These are phyloP conservation scores for Podospora pseudoanserina DNA, from an alignment of 495 filamentous ascomycete species.

Conservation along the genomic window DNA sequence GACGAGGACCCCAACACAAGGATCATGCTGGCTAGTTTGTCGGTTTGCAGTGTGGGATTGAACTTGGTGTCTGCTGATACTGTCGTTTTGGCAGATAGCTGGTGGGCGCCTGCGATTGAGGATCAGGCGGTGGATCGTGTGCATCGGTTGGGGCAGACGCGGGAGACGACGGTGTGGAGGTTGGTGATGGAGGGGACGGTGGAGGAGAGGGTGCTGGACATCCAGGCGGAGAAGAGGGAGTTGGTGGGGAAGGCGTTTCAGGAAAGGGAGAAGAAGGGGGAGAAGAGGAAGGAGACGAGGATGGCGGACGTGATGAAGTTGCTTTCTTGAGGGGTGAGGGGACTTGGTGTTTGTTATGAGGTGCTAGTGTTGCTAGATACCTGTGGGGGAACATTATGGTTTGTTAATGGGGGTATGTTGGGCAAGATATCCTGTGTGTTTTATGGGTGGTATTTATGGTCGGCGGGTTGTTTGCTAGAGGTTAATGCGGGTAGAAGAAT, in stretches of 20 bases:
- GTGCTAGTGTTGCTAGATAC: background rate
- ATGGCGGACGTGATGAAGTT: constrained; percentile 42
- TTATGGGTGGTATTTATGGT: background rate
- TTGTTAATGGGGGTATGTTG: background rate
- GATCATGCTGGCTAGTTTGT: constrained; percentile 78
- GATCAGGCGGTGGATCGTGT: constrained; percentile 92
- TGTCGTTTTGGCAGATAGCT: constrained; percentile 77
- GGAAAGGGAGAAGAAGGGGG: constrained; percentile 50
- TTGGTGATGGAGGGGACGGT: constrained; percentile 79
- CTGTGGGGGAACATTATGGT: background rate
- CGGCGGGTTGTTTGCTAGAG: background rate
- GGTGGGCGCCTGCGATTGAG: constrained; percentile 92
- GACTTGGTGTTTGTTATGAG: background rate
- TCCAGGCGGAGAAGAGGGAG: constrained; percentile 78
- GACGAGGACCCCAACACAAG: constrained; percentile 64
- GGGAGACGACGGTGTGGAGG: constrained; percentile 73
- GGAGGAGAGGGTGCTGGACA: constrained; percentile 79
- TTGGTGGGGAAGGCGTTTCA: constrained; percentile 74
- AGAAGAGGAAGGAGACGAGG: constrained; percentile 42
- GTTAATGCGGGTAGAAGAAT: background rate
- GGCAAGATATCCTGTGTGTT: background rate
- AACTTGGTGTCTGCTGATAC: constrained; percentile 88
- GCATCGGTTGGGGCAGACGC: constrained; percentile 79
- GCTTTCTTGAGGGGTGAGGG: constrained; percentile 25
- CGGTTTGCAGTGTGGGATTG: constrained; percentile 80